Evolutionary conservation across 148 eudicot species (phyloP), one percentile per base, ranked within the genome.

Genomic region (Heliosperma pusillum): DNA sequence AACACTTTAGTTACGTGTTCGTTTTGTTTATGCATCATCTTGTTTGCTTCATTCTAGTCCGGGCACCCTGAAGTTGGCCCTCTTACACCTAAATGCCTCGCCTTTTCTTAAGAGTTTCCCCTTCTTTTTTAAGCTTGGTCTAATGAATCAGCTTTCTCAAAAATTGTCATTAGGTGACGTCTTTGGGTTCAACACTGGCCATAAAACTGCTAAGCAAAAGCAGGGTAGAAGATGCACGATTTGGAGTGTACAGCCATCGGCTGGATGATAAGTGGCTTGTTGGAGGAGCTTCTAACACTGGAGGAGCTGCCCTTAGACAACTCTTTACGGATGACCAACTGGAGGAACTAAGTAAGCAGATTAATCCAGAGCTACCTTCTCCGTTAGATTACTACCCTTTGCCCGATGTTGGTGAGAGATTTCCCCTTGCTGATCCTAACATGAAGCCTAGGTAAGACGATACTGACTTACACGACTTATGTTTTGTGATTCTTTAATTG

Each of bases 281-380:
- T 73, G 99, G 99, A 70, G 99, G 99, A 70, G 99, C 99, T 77
- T 95, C 99, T 71, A 95, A 95, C 80, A 92, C 96, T 3, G 99
- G 99, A 21, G 99, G 99, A 78, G 97, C 91, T 71, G 91, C 87
- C 64, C 89, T 96, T 7, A 80, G 92, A 78, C 89, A 88, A 71
- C 67, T 90, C 52, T 96, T 96, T 74, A 88, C 91, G 0, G 97
- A 96, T 77, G 93, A 86, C 62, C 91, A 92, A 70, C 77, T 96
- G 80, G 75, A 71, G 77, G 88, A 82, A 70, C 63, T 96, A 74
- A 96, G 99, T 44, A 74, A 83, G 79, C 89, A 84, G 58, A 96
- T 96, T 70, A 82, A 96, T 80, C 88, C 96, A 7, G 72, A 72
- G 55, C 81, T 80, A 81, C 83, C 91, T 45, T 90, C 99, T 58